These are phyloP conservation scores for Fusarium sp. DNA, from an alignment of 2,329 filamentous ascomycete genomes.

Conservation along the genomic window DNA sequence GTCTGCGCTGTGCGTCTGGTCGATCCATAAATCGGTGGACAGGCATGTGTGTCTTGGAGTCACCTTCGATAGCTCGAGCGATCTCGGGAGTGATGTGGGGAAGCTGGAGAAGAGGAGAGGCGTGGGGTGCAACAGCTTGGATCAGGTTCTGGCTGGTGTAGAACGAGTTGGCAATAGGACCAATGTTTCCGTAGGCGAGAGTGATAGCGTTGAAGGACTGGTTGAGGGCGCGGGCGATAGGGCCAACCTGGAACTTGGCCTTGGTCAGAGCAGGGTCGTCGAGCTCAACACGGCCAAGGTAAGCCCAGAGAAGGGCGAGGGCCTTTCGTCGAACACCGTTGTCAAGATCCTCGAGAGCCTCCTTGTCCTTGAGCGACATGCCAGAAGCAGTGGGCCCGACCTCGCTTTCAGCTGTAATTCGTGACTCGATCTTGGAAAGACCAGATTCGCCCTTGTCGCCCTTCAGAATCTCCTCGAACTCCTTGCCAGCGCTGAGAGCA, in stretches of 20 bases:
- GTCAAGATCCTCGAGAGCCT: conserved; percentile 82
- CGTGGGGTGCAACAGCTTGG: conserved; percentile 84
- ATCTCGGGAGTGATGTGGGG: conserved; percentile 81
- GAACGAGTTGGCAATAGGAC: conserved; percentile 84
- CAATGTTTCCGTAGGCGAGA: conserved; percentile 85
- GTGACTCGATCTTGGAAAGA: conserved; percentile 84
- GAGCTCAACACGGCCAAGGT: conserved; percentile 87
- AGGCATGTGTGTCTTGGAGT: conserved; percentile 77
- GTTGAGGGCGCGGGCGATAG: conserved; percentile 85
- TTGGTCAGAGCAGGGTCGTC: conserved; percentile 80
- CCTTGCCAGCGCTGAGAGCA: conserved; percentile 85
- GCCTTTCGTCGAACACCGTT: conserved; percentile 84
- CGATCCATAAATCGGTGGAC: conserved; percentile 91
- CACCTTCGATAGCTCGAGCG: conserved; percentile 75
- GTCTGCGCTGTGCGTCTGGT: conserved; percentile 77
- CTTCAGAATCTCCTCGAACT: conserved; percentile 80
- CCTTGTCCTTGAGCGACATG: conserved; percentile 77
- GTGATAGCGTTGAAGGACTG: conserved; percentile 88
- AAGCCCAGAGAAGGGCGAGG: conserved; percentile 91
- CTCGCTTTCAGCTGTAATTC: conserved; percentile 72
- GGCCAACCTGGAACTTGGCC: conserved; percentile 89
- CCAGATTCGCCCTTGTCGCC: conserved; percentile 83
- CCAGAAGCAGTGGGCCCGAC: conserved; percentile 62
- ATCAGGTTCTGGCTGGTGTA: conserved; percentile 86
- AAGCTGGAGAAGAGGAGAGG: conserved; percentile 90